These are phyloP conservation scores for Cyclaneusma minus DNA, from an alignment of 2,329 filamentous ascomycete genomes.

Conservation along the genomic window DNA sequence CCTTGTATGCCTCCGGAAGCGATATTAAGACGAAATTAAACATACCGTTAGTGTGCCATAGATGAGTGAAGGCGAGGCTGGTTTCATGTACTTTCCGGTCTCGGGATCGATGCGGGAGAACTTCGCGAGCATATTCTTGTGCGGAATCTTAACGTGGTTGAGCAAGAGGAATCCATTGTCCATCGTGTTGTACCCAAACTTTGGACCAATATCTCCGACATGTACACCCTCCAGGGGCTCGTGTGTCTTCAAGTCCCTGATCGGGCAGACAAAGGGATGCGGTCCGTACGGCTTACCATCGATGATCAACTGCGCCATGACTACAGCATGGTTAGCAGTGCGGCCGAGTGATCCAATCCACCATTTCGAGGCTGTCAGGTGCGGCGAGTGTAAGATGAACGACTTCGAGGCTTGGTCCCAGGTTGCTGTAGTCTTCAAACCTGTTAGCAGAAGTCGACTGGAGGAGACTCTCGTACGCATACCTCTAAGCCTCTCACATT, in stretches of 20 bases:
- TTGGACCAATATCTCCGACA: constrained; percentile 68
- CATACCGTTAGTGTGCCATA: constrained; percentile 66
- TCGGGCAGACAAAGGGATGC: constrained; percentile 65
- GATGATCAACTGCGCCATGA: constrained; percentile 64
- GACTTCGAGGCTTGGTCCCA: constrained; percentile 62
- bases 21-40: no score
- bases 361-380: constrained; percentile 66
- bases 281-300: constrained; percentile 54
- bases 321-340: constrained; percentile 61
- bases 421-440: constrained; percentile 27
- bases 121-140: constrained; percentile 57
- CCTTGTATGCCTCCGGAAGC: no score
- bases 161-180: constrained; percentile 70
- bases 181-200: constrained; percentile 69
- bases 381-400: constrained; percentile 59
- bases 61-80: constrained; percentile 49
- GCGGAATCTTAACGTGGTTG: constrained; percentile 61
- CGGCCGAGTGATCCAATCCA: constrained; percentile 70
- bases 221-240: constrained; percentile 53
- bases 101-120: constrained; percentile 54
- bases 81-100: constrained; percentile 52
- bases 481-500: constrained; percentile 62
- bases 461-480: constrained; percentile 31
- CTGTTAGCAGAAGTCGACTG: neutral
- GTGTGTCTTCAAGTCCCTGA: constrained; percentile 56